Conservation (phyloP, 2,329 filamentous ascomycete genomes). For the Hypoxylon sp. region DNA sequence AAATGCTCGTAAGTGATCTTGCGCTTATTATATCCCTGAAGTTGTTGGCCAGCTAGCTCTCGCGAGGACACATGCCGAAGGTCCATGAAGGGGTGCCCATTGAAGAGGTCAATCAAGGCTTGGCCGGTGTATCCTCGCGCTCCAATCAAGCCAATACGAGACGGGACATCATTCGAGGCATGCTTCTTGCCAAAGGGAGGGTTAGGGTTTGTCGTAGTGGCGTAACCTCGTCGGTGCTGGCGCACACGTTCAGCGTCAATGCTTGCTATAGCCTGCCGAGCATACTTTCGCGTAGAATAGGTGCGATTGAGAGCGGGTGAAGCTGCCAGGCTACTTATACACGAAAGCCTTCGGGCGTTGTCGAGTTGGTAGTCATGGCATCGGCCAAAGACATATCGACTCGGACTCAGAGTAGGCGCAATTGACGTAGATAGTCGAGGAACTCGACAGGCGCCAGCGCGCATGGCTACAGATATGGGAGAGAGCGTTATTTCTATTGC, state of each 20-base stretch:
- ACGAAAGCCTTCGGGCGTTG: too few relatives aligned
- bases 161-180: constrained; percentile 32
- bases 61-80: constrained; percentile 93
- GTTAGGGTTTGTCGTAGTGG: constrained; percentile 32
- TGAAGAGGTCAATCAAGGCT: constrained; percentile 88
- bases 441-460: not conserved
- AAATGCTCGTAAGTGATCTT: constrained; percentile 95
- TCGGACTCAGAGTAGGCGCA: not conserved
- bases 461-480: not conserved
- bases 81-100: constrained; percentile 90
- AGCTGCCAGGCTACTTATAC: too few relatives aligned
- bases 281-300: too few relatives aligned
- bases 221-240: constrained; percentile 24
- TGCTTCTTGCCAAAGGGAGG: constrained; percentile 37
- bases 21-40: constrained; percentile 91
- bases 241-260: too few relatives aligned
- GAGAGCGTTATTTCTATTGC: not conserved
- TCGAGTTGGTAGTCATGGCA: too few relatives aligned
- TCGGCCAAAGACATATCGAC: too few relatives aligned
- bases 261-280: too few relatives aligned
- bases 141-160: constrained; percentile 17
- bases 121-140: constrained; percentile 86
- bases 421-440: constrained; percentile 4
- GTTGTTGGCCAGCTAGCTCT: constrained; percentile 87
- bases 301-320: too few relatives aligned